Base-by-base conservation (phyloP, 331 rosid genomes). In the Pyrus hybrid region DNA sequence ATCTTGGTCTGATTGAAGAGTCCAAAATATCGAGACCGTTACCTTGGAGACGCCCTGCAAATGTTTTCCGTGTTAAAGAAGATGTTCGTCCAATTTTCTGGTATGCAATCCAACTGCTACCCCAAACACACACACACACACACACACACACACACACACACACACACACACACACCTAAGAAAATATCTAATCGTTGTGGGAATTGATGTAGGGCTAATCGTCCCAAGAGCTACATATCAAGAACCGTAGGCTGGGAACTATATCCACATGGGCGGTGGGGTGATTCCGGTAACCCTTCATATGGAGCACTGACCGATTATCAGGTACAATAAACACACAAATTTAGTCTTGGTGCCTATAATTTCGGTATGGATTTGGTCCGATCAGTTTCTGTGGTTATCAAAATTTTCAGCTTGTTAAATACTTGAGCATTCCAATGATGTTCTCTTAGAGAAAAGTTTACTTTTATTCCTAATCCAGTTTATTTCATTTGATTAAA, bases 1-100 rank as follows among this genome's bases (percentile, higher is more conserved):
- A 84, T 86, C 97, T 95, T 85, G 99, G 99, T 72, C 76, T 92
- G 76, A 88, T 95, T 79, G 97, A 95, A 83, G 99, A 95, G 85
- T 28, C 88, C 83, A 90, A 86, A 88, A 83, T 95, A 72, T 73
- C 88, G 23, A 91, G 99, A 83, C 75, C 97, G 57, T 76, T 95
- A 51, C 99, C 99, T 67, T 92, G 98, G 97, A 87, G 96, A 68
- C 98, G 97, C 75, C 99, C 98, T 1, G 23, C 98, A 16, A 93
- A 93, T 87, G 91, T 93, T 65, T 88, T 86, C 76, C 98, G 96
- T 76, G 78, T 87, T 20, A 91, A 66, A 79, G 99, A 95, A 83
- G 97, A 86, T 66, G 97, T 95, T 35, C 99, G 99, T 51, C 99
- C 99, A 77, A 95, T 95, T 72, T 95, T 95, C 81, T 95, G 99